Base-by-base conservation (phyloP, 768 basidiomycete genomes). In the Tephrocybe rancida region DNA sequence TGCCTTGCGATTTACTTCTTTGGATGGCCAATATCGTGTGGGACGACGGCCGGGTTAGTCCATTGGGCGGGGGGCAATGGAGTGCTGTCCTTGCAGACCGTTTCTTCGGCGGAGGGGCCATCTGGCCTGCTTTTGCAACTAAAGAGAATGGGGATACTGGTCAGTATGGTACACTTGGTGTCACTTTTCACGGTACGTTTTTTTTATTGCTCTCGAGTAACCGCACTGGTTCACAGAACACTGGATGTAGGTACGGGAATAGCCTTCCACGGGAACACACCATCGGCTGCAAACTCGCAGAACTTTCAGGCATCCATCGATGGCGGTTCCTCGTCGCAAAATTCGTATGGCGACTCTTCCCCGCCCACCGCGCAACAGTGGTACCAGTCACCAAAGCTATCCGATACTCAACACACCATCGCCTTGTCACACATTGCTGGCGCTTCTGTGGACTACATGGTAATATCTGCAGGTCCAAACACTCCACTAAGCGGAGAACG, bases 331-430 rank as follows among this genome's bases (percentile, higher is more conserved):
- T 42, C 55, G 4, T 58, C 48, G 34, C 49, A 44, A 9, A 34
- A 52, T 3, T 48, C 54, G 3, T 67, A 61, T 26, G 8, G 25
- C 14, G 59, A 59, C 25, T 29, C 51, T 8, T 27, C 43, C 6
- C 65, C 62, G 5, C 63, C 50, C 13, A 49, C 57, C 0, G 60
- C 61, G 11, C 22, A 55, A 62, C 50, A 69, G 34, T 68, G 62
- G 65, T 66, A 65, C 39, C 54, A 61, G 27, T 63, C 67, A 2
- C 62, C 65, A 0, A 19, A 37, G 2, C 46, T 68, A 3, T 9
- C 48, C 2, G 64, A 66, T 8, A 60, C 56, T 14, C 44, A 14
- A 3, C 67, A 68, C 49, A 61, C 48, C 5, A 50, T 68, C 19
- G 43, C 19, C 11, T 47, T 68, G 21, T 55, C 50, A 7, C 48